Percentiles rank a stretch among this genome's conserved stretches.
Conservation (phyloP, 441 rosid genomes). For the Daphne laureola region DNA sequence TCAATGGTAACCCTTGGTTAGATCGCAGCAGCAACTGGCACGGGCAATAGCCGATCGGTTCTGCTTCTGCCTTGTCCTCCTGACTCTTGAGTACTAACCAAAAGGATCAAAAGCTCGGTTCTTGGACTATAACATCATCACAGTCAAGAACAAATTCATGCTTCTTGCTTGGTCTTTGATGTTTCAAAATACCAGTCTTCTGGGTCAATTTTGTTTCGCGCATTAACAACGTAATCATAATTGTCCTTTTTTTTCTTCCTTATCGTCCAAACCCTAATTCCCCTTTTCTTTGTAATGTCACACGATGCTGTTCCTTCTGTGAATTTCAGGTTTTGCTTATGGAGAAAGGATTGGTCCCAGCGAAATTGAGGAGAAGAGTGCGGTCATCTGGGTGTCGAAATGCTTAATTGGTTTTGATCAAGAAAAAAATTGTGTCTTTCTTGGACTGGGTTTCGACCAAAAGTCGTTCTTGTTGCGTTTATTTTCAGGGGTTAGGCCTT, state of each 20-base stretch:
- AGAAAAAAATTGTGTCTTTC: slow-evolving; percentile 18
- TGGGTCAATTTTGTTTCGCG: slow-evolving; percentile 5
- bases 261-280: slow-evolving; percentile 29
- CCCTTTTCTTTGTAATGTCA: slow-evolving; percentile 8
- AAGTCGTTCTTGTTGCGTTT: slow-evolving; percentile 15
- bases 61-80: neutral
- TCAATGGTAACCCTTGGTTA: neutral
- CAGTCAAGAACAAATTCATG: slow-evolving; percentile 1
- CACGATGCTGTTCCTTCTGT: neutral
- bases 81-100: too few species aligned
- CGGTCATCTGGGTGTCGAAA: slow-evolving; percentile 9
- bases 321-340: slow-evolving; percentile 9
- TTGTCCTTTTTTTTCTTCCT: slow-evolving; percentile 1
- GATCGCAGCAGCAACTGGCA: neutral
- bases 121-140: neutral
- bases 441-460: slow-evolving; percentile 30
- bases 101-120: neutral
- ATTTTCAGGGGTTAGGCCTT: too few species aligned
- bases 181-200: slow-evolving; percentile 7
- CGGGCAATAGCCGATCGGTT: neutral
- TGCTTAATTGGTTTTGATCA: slow-evolving; percentile 13
- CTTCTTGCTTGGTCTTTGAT: slow-evolving; percentile 9
- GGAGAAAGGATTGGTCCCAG: slow-evolving; percentile 12
- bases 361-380: slow-evolving; percentile 14
- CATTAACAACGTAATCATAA: slow-evolving; percentile 21